Percentiles rank a stretch among this genome's conserved stretches.
phyloP scores from a whole-genome alignment of 2,329 filamentous ascomycete species.

The Scedosporium boydii region DNA sequence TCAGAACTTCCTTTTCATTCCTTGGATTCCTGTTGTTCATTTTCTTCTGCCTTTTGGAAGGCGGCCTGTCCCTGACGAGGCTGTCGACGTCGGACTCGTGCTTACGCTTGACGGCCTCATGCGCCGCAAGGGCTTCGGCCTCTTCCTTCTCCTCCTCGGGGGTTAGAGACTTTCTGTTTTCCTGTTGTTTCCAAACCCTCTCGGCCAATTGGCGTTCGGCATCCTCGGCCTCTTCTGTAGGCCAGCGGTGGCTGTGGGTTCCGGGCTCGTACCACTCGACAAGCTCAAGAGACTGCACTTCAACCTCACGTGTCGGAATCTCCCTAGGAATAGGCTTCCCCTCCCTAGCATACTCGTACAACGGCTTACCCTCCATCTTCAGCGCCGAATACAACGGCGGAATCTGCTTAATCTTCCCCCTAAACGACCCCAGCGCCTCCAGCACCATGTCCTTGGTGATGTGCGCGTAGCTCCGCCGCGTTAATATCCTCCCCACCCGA shows the following conservation, averaged over 20 bases:
- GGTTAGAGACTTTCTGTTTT: constrained; percentile 36
- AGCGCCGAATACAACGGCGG: constrained; percentile 90
- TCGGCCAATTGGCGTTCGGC: constrained; percentile 70
- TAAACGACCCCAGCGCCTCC: constrained; percentile 63
- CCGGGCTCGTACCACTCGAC: constrained; percentile 80
- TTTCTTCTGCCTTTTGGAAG: constrained; percentile 25
- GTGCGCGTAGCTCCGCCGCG: constrained; percentile 65
- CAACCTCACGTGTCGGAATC: constrained; percentile 71
- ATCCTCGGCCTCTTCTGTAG: constrained; percentile 64
- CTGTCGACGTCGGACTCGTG: constrained; percentile 49
- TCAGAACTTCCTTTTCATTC: constrained; percentile 30
- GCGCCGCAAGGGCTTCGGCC: constrained; percentile 42
- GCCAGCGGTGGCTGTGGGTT: constrained; percentile 70
- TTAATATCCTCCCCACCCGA: constrained; percentile 71
- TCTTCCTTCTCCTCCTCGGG: constrained; percentile 47
- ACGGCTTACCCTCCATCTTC: constrained; percentile 84
- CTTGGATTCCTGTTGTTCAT: constrained; percentile 17
- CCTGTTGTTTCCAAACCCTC: constrained; percentile 54
- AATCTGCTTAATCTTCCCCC: constrained; percentile 77
- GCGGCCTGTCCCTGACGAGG: constrained; percentile 42
- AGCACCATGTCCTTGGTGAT: constrained; percentile 73
- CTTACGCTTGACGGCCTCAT: constrained; percentile 47
- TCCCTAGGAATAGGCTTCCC: constrained; percentile 78
- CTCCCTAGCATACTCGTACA: constrained; percentile 92
- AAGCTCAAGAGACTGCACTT: constrained; percentile 68